phyloP scores from a whole-genome alignment of 2,329 filamentous ascomycete species.

The Cladosporium sp. region DNA sequence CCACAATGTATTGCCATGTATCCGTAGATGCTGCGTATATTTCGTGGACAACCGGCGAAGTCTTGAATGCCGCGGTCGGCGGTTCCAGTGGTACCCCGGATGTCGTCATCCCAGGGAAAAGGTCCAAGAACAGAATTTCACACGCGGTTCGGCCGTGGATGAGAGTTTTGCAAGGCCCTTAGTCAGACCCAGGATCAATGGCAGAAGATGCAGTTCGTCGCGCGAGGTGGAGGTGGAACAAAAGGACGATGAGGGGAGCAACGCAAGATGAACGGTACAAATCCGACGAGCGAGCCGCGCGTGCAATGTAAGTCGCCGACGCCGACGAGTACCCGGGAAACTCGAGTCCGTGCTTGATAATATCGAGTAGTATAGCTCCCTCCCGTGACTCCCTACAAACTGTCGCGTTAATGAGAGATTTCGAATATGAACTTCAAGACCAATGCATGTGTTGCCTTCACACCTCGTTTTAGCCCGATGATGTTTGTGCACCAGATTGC shows the following conservation, averaged over 20 bases:
- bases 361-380: neutral
- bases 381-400: neutral
- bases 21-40: conserved; percentile 21
- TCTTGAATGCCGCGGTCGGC: neutral
- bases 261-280: neutral
- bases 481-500: neutral
- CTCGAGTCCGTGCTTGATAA: neutral
- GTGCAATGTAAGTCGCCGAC: neutral
- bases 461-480: neutral
- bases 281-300: neutral
- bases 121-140: neutral
- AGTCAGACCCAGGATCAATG: neutral
- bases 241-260: neutral
- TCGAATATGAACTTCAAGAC: neutral
- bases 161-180: neutral
- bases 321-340: neutral
- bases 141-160: neutral
- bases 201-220: neutral
- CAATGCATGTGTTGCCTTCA: neutral
- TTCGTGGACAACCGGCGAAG: conserved; percentile 1
- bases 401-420: neutral
- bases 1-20: conserved; percentile 48
- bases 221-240: neutral
- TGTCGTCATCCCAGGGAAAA: neutral
- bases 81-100: neutral